A percentile compares a stretch with the other conserved stretches of the same genome.
Evolutionary conservation across 768 basidiomycete genomes (phyloP).

Genomic region (Rhodotorula kratochvilovae): DNA sequence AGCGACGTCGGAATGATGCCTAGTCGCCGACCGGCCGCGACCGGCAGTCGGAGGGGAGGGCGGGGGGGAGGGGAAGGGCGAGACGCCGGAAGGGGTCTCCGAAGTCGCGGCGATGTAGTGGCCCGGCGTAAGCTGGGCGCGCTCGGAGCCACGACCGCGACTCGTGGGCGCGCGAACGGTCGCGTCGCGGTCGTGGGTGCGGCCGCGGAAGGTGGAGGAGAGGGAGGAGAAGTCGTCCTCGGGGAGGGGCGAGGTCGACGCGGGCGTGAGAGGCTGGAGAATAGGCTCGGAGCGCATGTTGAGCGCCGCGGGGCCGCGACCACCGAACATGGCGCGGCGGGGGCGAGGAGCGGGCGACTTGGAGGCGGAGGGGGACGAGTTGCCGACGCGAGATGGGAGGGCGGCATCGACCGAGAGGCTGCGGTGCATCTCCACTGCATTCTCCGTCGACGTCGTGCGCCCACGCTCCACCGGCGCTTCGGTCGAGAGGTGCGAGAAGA

Average conservation of each 20-base stretch:
- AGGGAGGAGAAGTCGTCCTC: not conserved
- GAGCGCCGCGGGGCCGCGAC: slow-evolving; percentile 4
- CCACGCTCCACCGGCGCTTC: slow-evolving; percentile 18
- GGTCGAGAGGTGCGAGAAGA: slow-evolving; percentile 33
- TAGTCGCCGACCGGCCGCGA: slow-evolving; percentile 25
- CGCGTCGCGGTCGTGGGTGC: slow-evolving; percentile 23
- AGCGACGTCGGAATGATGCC: not conserved
- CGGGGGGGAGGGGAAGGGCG: slow-evolving; percentile 27
- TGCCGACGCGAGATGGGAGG: not conserved
- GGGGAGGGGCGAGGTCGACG: not conserved
- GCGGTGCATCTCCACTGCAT: slow-evolving; percentile 11
- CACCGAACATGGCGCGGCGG: slow-evolving; percentile 16
- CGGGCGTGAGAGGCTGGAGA: slow-evolving; percentile 13
- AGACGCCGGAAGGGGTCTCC: slow-evolving; percentile 16
- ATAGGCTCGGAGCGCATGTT: slow-evolving; percentile 9
- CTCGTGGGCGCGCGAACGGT: slow-evolving; percentile 11
- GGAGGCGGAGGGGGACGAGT: not conserved
- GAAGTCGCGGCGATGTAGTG: slow-evolving; percentile 29
- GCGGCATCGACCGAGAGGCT: slow-evolving; percentile 24
- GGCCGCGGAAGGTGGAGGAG: not conserved
- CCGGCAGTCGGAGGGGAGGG: slow-evolving; percentile 28
- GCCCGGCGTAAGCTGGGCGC: slow-evolving; percentile 16
- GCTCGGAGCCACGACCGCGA: not conserved
- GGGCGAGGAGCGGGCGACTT: slow-evolving; percentile 6
- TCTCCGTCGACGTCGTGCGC: not conserved